Base-by-base conservation (phyloP, 345 rosid genomes). In the Dimocarpus longan region DNA sequence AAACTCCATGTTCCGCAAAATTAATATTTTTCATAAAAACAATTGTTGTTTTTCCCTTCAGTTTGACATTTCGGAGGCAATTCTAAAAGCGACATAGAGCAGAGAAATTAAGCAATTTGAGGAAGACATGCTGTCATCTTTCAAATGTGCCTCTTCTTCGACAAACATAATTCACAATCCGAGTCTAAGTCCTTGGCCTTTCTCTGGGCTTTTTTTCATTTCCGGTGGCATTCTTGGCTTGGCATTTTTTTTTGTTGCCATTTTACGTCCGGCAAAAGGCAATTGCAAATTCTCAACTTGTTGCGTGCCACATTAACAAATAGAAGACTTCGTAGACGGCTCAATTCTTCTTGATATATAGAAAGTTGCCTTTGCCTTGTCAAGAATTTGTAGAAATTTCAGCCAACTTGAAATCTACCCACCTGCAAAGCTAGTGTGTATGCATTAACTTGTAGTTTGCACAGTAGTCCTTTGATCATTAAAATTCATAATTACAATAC, bases 51-150 rank as follows among this genome's bases (percentile, higher is more conserved):
- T n/a, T n/a, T n/a, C n/a, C n/a, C n/a, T n/a, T n/a, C n/a, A n/a
- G n/a, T n/a, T 54, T 24, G 85, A 82, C 69, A 40, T 82, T 66
- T 85, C 80, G 10, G 74, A 57, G 76, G 84, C 85, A 42, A 82
- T 82, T 64, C 73, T 78, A 10, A 71, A 71, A 60, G 78, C 24
- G 8, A 66, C 18, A 37, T 82, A 85, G 59, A 60, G 67, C 22
- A 80, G 84, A 79, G 80, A 85, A 77, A 74, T 77, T 65, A 42
- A 46, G 6, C 71, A 56, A 70, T 54, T 74, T 48, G 77, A 79
- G 40, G 65, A 75, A 12, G 12, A 24, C 28, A 44, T 77, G 75
- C 50, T 74, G 3, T 21, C 50, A 5, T 77, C 80, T 39, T 67
- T 37, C 77, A 80, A 74, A 42, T 82, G 83, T 2, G 19, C n/a